Conservation (phyloP, 345 rosid species). For the Citrus mangshanensis region DNA sequence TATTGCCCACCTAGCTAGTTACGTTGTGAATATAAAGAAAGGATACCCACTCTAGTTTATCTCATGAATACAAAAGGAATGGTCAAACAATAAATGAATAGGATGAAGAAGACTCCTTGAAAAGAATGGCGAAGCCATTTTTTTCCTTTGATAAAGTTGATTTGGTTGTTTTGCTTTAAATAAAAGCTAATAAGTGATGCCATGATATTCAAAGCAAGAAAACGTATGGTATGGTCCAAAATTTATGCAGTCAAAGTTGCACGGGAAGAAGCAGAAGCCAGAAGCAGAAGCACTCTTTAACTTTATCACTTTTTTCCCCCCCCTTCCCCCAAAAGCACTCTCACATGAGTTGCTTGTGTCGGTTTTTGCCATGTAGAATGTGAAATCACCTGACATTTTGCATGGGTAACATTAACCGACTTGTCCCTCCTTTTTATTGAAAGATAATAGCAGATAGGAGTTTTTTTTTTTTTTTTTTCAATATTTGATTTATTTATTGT, state of each 20-base stretch:
- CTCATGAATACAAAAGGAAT: neutral
- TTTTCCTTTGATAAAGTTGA: neutral
- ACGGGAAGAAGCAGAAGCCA: conserved; percentile 6
- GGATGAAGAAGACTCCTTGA: neutral
- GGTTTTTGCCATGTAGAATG: conserved; percentile 12
- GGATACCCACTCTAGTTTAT: neutral
- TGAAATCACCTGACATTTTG: conserved; percentile 25
- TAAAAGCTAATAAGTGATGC: neutral
- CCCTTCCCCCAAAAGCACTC: neutral
- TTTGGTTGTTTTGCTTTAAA: neutral
- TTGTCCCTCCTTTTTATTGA: neutral
- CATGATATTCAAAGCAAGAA: neutral
- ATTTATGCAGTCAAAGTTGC: neutral
- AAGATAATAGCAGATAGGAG: neutral
- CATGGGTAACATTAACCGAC: conserved; percentile 28
- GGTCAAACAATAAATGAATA: neutral
- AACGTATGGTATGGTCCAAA: neutral
- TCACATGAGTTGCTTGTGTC: conserved; percentile 30
- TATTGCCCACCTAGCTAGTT: neutral
- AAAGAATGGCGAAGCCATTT: neutral
- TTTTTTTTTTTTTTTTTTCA: neutral
- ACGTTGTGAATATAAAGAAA: neutral
- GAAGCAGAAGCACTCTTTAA: conserved; percentile 1
- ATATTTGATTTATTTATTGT: neutral
- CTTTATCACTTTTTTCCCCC: neutral